Conservation (phyloP, 2,329 filamentous ascomycete species). For the Pseudogymnoascus sp. region DNA sequence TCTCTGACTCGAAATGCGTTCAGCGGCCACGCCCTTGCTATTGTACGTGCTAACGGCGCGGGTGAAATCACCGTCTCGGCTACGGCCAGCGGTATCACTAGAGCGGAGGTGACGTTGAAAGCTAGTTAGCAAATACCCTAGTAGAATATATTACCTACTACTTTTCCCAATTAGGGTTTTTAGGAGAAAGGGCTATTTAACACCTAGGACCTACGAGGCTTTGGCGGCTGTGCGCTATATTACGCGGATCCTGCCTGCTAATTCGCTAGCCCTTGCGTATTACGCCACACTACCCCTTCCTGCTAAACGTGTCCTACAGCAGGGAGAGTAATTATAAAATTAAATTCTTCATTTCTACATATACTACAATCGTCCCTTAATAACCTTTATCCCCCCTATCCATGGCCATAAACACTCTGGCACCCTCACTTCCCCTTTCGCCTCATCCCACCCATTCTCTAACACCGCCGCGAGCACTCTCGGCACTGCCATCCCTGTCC, state of each 20-base stretch:
- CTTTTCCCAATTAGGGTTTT: too few species aligned
- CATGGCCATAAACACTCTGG: constrained; percentile 73
- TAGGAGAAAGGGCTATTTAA: too few species aligned
- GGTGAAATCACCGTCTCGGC: constrained; percentile 23
- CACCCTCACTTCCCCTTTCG: constrained; percentile 56
- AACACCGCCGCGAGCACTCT: constrained; percentile 80
- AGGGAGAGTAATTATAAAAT: too few species aligned
- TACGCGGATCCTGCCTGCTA: background rate
- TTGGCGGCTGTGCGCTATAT: background rate
- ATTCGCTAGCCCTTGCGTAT: background rate
- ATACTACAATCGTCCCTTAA: constrained; percentile 34
- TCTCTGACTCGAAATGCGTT: constrained; percentile 34
- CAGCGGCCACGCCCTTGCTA: constrained; percentile 34
- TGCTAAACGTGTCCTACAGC: background rate
- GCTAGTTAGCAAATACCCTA: too few species aligned
- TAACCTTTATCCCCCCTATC: constrained; percentile 69
- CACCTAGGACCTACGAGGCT: background rate
- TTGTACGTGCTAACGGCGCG: constrained; percentile 29
- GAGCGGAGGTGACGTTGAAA: constrained; percentile 14
- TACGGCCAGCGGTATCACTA: constrained; percentile 15
- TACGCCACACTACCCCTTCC: background rate
- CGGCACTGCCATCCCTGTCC: constrained; percentile 86
- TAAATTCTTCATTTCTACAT: background rate
- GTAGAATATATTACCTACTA: too few species aligned
- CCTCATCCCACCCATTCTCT: constrained; percentile 83